These are phyloP conservation scores for Arthrobotrys sphaeroides DNA, from an alignment of 2,329 filamentous ascomycete genomes.

Conservation along the genomic window DNA sequence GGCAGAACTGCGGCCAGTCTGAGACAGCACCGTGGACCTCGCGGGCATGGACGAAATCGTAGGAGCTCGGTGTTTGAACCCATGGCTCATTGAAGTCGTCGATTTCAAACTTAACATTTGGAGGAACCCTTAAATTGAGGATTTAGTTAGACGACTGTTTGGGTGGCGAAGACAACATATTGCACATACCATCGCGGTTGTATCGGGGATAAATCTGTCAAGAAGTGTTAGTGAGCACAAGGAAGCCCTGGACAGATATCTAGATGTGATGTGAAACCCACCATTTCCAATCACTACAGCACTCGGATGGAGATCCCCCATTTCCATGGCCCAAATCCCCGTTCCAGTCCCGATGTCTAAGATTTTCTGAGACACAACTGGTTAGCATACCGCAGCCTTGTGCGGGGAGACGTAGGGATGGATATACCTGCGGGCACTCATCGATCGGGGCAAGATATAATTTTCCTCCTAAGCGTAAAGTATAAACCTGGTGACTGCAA, in stretches of 20 bases:
- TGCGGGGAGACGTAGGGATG: background rate
- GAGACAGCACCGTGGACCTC: constrained; percentile 68
- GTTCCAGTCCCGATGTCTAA: constrained; percentile 60
- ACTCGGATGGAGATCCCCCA: constrained; percentile 56
- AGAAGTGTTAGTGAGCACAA: background rate
- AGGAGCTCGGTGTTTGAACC: constrained; percentile 61
- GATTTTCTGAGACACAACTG: constrained; percentile 56
- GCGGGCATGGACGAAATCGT: constrained; percentile 69
- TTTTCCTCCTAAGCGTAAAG: constrained; percentile 60
- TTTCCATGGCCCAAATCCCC: constrained; percentile 60
- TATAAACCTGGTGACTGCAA: constrained; percentile 57
- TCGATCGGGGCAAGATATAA: constrained; percentile 62
- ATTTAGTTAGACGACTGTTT: background rate
- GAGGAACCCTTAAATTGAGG: constrained; percentile 35
- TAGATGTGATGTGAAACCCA: background rate
- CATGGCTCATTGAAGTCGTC: constrained; percentile 60
- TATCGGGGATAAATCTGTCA: constrained; percentile 56
- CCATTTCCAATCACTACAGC: constrained; percentile 55
- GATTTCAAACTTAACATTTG: constrained; percentile 58
- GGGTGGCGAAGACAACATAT: constrained; percentile 33
- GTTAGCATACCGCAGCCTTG: background rate
- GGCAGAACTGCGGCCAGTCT: constrained; percentile 63
- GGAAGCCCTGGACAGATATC: background rate
- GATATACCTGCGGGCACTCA: constrained; percentile 55
- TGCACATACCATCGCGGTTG: constrained; percentile 56